phyloP scores from a whole-genome alignment of 805 yeast genomes.

The Wickerhamiella parazyma region DNA sequence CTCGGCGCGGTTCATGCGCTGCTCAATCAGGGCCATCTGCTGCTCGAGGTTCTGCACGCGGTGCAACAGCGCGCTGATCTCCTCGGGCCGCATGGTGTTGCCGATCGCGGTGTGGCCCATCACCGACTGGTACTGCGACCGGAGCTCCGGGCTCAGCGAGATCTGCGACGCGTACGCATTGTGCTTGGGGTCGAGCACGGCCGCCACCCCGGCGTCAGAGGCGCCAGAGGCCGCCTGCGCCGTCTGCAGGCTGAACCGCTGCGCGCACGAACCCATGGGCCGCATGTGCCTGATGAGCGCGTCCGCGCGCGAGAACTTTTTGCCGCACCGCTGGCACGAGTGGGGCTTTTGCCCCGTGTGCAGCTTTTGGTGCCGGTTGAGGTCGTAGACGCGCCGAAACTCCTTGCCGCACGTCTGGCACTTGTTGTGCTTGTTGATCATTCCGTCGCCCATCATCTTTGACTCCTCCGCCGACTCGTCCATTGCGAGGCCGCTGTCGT shows the following conservation, averaged over 20 bases:
- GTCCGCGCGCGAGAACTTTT: constrained; percentile 61
- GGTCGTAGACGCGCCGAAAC: constrained; percentile 62
- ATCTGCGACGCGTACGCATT: neutral
- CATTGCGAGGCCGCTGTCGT: constrained; percentile 1
- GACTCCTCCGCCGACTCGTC: constrained; percentile 3
- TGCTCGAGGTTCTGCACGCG: constrained; percentile 22
- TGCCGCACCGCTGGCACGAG: constrained; percentile 44
- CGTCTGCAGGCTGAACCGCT: constrained; percentile 10
- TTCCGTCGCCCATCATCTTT: neutral
- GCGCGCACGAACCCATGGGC: constrained; percentile 27
- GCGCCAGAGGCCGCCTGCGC: constrained; percentile 13
- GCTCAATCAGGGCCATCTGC: constrained; percentile 22
- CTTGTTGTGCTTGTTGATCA: constrained; percentile 8
- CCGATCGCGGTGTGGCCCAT: constrained; percentile 1
- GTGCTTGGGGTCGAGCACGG: constrained; percentile 10
- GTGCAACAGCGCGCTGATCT: constrained; percentile 5
- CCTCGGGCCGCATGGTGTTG: constrained; percentile 9
- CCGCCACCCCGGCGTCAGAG: neutral
- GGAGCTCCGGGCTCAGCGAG: constrained; percentile 2
- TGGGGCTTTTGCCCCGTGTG: constrained; percentile 69
- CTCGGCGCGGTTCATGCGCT: constrained; percentile 23
- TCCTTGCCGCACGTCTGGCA: constrained; percentile 48
- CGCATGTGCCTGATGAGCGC: constrained; percentile 59
- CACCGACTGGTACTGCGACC: constrained; percentile 1
- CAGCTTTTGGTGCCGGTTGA: constrained; percentile 59